Evolutionary conservation across 2,329 filamentous ascomycete species (phyloP).

Genomic region (Aspergillus fructus): DNA sequence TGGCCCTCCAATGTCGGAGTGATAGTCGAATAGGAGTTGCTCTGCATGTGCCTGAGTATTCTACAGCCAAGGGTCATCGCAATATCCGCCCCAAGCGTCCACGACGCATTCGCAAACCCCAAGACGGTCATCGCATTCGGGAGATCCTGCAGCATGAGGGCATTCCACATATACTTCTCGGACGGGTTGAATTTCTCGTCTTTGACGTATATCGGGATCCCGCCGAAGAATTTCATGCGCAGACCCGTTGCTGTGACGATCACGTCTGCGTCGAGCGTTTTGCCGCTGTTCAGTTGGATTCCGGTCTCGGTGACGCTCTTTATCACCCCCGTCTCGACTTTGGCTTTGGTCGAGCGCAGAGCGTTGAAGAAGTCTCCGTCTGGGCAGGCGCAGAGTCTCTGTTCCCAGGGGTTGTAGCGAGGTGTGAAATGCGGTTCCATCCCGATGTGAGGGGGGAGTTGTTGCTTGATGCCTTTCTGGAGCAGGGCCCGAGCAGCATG

Average conservation of each 20-base stretch:
- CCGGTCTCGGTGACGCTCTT: constrained; percentile 44
- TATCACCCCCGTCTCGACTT: constrained; percentile 54
- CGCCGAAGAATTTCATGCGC: constrained; percentile 32
- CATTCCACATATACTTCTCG: constrained; percentile 31
- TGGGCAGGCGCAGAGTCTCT: constrained; percentile 67
- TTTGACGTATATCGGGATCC: constrained; percentile 29
- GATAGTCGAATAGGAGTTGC: too few relatives aligned
- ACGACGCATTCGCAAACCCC: too few relatives aligned
- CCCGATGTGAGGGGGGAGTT: constrained; percentile 54
- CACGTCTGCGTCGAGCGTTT: constrained; percentile 31
- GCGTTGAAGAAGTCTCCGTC: constrained; percentile 57
- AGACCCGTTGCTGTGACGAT: constrained; percentile 43
- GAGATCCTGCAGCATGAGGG: too few relatives aligned
- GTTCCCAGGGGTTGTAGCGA: constrained; percentile 64
- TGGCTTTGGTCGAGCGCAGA: constrained; percentile 47
- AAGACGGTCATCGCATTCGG: too few relatives aligned
- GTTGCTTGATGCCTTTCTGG: constrained; percentile 41
- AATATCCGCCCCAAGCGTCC: too few relatives aligned
- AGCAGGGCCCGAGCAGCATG: constrained; percentile 46
- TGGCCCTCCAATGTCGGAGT: too few relatives aligned
- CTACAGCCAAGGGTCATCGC: too few relatives aligned
- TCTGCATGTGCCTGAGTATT: too few relatives aligned
- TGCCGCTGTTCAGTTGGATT: constrained; percentile 46
- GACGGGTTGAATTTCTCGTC: constrained; percentile 21
- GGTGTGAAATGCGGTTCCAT: constrained; percentile 63